Percentiles rank a stretch among this genome's conserved stretches.
Evolutionary conservation across 1,139 yeast species (phyloP).

Genomic region (Yamadazyma aaseri): DNA sequence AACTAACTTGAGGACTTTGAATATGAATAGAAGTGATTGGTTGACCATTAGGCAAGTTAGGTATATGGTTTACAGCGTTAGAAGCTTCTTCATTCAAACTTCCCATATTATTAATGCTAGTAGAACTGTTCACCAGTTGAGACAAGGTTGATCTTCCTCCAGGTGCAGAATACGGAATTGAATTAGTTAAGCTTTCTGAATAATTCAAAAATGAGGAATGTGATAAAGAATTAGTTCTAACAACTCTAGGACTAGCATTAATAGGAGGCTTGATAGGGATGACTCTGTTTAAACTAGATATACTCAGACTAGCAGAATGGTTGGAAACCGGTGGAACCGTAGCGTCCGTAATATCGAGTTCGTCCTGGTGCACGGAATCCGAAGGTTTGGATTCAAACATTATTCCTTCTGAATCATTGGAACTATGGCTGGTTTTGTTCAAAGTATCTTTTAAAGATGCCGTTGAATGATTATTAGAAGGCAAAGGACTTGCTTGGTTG

Average conservation of each 20-base stretch:
- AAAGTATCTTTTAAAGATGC: slow-evolving; percentile 19
- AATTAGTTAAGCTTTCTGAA: slow-evolving; percentile 52
- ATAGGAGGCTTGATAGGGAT: slow-evolving; percentile 28
- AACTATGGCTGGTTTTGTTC: slow-evolving; percentile 13
- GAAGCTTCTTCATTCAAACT: slow-evolving; percentile 14
- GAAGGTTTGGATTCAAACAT: slow-evolving; percentile 15
- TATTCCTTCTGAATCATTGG: slow-evolving; percentile 18
- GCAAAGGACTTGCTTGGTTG: slow-evolving; percentile 24
- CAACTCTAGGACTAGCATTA: slow-evolving; percentile 39
- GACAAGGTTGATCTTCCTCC: slow-evolving; percentile 42
- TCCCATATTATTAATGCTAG: slow-evolving; percentile 16
- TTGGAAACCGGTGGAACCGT: background rate
- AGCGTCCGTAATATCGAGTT: background rate
- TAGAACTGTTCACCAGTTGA: slow-evolving; percentile 18
- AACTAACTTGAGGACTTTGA: slow-evolving; percentile 62
- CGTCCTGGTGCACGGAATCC: background rate
- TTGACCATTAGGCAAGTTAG: slow-evolving; percentile 52
- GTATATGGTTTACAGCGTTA: slow-evolving; percentile 27
- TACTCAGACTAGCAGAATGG: slow-evolving; percentile 1
- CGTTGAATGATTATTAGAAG: slow-evolving; percentile 25
- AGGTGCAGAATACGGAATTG: slow-evolving; percentile 75
- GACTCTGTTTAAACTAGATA: slow-evolving; percentile 9
- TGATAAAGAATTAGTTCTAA: slow-evolving; percentile 44
- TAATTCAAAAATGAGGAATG: slow-evolving; percentile 40
- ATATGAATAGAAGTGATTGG: slow-evolving; percentile 61